phyloP scores from a whole-genome alignment of 75 land plant species.

The Gnetum montanum region DNA sequence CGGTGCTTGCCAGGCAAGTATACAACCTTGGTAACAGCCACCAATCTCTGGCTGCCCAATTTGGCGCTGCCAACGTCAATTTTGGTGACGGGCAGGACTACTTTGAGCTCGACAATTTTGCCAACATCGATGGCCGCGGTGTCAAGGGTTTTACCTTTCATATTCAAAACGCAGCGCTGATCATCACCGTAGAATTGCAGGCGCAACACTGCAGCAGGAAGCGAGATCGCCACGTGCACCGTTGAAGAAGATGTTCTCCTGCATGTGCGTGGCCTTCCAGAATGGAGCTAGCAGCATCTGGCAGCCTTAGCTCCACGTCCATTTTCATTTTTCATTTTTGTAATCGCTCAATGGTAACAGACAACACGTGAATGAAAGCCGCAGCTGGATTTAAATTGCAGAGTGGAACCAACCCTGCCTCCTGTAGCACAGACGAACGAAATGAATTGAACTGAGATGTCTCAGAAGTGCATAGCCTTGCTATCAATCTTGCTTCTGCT shows the following conservation, averaged over 20 bases:
- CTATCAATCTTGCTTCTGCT: too few species aligned
- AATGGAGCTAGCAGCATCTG: constrained; percentile 40
- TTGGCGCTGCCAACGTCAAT: too few species aligned
- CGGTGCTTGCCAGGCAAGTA: constrained; percentile 9
- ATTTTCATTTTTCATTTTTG: too few species aligned
- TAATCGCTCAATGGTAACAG: too few species aligned
- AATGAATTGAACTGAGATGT: too few species aligned
- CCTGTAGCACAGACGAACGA: too few species aligned
- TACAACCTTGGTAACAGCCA: constrained; percentile 13
- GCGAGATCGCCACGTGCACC: constrained; percentile 29
- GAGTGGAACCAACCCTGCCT: too few species aligned
- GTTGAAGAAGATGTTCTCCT: constrained; percentile 78
- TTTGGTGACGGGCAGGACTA: constrained; percentile 40
- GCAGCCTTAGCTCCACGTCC: constrained; percentile 68
- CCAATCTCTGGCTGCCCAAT: constrained; percentile 31
- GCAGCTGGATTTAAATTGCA: too few species aligned
- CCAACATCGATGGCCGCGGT: constrained; percentile 57
- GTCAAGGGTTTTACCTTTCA: constrained; percentile 57
- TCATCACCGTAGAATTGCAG: constrained; percentile 76
- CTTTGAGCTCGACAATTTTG: constrained; percentile 71
- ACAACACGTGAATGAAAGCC: too few species aligned
- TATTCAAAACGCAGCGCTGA: constrained; percentile 55
- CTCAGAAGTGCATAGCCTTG: too few species aligned
- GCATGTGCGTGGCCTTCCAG: constrained; percentile 54
- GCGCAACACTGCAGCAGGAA: constrained; percentile 46